Evolutionary conservation across 73 alveolate species (phyloP), one percentile per base, ranked within the genome.

Genomic region (Halteria grandinella): DNA sequence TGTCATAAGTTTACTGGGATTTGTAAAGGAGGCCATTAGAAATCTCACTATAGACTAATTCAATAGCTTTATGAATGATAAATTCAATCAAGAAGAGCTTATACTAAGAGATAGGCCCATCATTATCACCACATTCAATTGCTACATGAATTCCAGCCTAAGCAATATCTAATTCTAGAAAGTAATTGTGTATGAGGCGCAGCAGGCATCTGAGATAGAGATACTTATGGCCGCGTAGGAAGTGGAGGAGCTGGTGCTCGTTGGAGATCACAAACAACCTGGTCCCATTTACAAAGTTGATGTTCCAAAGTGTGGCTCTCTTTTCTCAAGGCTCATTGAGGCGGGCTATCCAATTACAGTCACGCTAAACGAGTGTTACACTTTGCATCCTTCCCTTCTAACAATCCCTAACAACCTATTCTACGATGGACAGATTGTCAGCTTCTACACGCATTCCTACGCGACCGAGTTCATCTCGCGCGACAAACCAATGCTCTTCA

Each of bases 161-260:
- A 31, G 34, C 6, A 15, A 34, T 17, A 17, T 11, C 10, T 12
- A 7, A 29, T 58, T 58, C 75, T 3, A 25, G 15, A 31, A 58
- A 14, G 75, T 58, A 5, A 58, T 58, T 18, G 23, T 58, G 11
- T 51, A 58, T 58, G 75, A 58, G 28, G 75, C 75, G 11, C 15
- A 51, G 5, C 34, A 58, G 18, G 75, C 75, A 12, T 14, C 31
- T 10, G 75, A 58, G 34, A 7, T 29, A 32, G 75, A 58, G 18
- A 8, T 14, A 11, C 23, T 58, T 4, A 31, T 14, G 7, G 37
- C 75, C 28, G 34, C 34, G 4, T 8, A 32, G 24, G 2, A 58
- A 7, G 75, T 54, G 6, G 18, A 33, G 4, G 7, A 24, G 34
- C 55, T 29, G 28, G 54, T 58, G 10, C 28, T 58, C 10, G 34